phyloP scores from a whole-genome alignment of 2,329 filamentous ascomycete species.

The Didymella arachidicola region DNA sequence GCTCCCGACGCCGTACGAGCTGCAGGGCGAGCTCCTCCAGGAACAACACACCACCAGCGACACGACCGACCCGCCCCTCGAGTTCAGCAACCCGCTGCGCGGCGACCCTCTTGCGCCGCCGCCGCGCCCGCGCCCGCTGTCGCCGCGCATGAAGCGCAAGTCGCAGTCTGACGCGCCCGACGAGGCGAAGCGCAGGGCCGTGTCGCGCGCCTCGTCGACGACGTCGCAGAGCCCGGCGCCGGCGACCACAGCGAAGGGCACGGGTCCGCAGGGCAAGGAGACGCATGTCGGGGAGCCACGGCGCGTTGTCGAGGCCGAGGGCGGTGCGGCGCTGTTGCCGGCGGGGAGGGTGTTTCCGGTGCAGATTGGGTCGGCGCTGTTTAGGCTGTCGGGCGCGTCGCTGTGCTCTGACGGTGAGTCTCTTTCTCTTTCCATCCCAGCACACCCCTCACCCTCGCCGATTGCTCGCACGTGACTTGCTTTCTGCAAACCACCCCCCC shows the following conservation, averaged over 20 bases:
- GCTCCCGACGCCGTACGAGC: slow-evolving; percentile 52
- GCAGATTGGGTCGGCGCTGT: slow-evolving; percentile 74
- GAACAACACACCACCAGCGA: slow-evolving; percentile 35
- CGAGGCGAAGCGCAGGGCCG: slow-evolving; percentile 45
- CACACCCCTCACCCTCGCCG: no score
- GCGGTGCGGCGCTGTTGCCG: slow-evolving; percentile 61
- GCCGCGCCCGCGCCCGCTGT: slow-evolving; percentile 34
- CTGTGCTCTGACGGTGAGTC: slow-evolving; percentile 74
- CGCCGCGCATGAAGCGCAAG: slow-evolving; percentile 50
- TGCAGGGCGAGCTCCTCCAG: slow-evolving; percentile 55
- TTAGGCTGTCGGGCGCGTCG: slow-evolving; percentile 72
- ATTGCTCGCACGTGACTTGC: no score
- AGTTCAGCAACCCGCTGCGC: slow-evolving; percentile 40
- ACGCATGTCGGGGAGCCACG: slow-evolving; percentile 46
- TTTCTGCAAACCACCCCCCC: no score
- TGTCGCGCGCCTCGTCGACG: slow-evolving; percentile 44
- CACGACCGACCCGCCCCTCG: not conserved
- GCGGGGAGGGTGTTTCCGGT: slow-evolving; percentile 76
- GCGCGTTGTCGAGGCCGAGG: slow-evolving; percentile 39
- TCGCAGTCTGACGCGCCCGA: slow-evolving; percentile 33
- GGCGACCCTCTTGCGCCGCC: slow-evolving; percentile 37
- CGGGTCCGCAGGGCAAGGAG: slow-evolving; percentile 44
- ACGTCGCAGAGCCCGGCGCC: slow-evolving; percentile 34
- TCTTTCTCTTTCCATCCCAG: not conserved
- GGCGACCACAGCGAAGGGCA: slow-evolving; percentile 41